phyloP scores from a whole-genome alignment of 2,329 filamentous ascomycete genomes.

The Stenocarpella maydis region DNA sequence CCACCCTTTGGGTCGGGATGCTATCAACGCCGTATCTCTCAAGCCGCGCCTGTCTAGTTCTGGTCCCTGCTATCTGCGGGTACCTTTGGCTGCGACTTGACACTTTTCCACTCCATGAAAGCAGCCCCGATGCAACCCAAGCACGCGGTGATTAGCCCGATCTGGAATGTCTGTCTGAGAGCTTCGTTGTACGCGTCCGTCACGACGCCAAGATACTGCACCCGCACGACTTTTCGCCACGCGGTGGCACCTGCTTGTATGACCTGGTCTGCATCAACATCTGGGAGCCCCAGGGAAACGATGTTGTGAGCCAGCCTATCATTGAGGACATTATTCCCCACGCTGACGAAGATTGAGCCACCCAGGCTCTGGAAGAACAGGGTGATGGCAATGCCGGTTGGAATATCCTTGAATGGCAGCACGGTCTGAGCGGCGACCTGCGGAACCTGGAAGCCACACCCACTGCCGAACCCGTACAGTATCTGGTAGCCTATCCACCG shows the following conservation, averaged over 20 bases:
- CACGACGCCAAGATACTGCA: neutral
- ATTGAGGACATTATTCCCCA: slow-evolving; percentile 53
- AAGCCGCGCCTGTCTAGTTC: neutral
- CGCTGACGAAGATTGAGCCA: slow-evolving; percentile 56
- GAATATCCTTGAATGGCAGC: neutral
- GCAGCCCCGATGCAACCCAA: slow-evolving; percentile 5
- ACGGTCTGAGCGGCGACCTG: neutral
- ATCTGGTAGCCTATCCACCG: slow-evolving; percentile 48
- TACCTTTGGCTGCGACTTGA: neutral
- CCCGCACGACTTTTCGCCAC: neutral
- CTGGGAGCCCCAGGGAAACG: neutral
- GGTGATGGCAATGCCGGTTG: slow-evolving; percentile 5
- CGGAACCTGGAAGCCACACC: neutral
- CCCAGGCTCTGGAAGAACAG: slow-evolving; percentile 34
- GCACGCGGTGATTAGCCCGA: slow-evolving; percentile 1
- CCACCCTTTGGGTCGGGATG: neutral
- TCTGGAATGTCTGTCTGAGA: neutral
- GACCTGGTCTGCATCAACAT: neutral
- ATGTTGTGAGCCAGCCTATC: slow-evolving; percentile 41
- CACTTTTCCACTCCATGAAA: slow-evolving; percentile 9
- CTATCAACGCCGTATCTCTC: accelerated
- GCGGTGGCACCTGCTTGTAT: slow-evolving; percentile 4
- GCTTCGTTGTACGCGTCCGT: neutral
- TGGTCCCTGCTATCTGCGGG: neutral
- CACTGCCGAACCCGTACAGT: slow-evolving; percentile 36